Conservation (phyloP, 2,329 filamentous ascomycete genomes). For the Fusarium mundagurra region DNA sequence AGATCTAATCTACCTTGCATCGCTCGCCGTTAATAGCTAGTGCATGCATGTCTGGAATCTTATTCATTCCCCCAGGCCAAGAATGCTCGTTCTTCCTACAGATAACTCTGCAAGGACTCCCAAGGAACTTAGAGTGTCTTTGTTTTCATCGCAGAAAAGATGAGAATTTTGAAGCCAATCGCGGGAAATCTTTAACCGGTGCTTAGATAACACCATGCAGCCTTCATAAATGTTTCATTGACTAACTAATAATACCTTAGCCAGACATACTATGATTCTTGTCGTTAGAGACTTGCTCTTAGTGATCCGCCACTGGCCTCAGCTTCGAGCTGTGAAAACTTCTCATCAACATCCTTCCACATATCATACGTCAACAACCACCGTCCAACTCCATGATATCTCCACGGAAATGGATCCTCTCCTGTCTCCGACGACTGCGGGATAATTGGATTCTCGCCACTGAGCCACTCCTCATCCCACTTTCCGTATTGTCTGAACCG, state of each 20-base stretch:
- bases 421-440: constrained; percentile 46
- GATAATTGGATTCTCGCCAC: constrained; percentile 6
- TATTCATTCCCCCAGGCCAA: background rate
- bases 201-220: rapidly evolving
- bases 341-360: constrained; percentile 50
- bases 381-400: constrained; percentile 51
- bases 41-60: background rate
- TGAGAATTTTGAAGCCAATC: background rate
- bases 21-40: rapidly evolving
- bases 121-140: background rate
- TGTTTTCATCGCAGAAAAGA: rapidly evolving
- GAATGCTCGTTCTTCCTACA: rapidly evolving
- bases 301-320: background rate
- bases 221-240: no score
- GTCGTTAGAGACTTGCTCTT: background rate
- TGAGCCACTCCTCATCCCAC: background rate
- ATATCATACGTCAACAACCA: constrained; percentile 55
- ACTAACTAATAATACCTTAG: background rate
- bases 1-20: background rate
- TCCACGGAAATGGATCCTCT: constrained; percentile 54
- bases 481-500: background rate
- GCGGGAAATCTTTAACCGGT: rapidly evolving
- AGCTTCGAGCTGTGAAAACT: constrained; percentile 37
- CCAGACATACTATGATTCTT: background rate
- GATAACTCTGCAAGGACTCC: background rate